Base-by-base conservation (phyloP, 108 stramenopile species). In the Hondaea fermentalgiana region DNA sequence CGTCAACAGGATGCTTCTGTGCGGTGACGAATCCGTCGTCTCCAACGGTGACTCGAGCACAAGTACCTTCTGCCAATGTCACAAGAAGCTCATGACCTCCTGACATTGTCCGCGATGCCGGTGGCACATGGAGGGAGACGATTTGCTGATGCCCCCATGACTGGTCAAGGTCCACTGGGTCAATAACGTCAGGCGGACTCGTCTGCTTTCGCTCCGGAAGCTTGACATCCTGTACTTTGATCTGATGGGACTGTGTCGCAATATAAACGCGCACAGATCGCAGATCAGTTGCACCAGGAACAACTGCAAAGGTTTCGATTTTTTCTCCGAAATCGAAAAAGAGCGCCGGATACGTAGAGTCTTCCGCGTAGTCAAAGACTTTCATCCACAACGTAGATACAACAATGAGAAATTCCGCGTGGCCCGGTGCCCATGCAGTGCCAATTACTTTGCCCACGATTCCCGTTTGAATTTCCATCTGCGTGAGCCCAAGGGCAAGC, bases 301-400 rank as follows among this genome's bases (percentile, higher is more conserved):
- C 76, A 23, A 47, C 3, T 0, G 76, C 45, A 53, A 83, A 83
- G 19, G 45, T 83, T 35, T 83, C 76, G 51, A 83, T 83, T 23
- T 53, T 43, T 16, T 47, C 45, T 53, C 51, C 76, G 49, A 83
- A 83, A 8, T 83, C 76, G 51, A 53, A 83, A 23, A 53, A 83
- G 49, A 53, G 76, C 19, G 23, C 51, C 51, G 76, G 76, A 35
- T 83, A 83, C 12, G 76, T 83, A 23, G 43, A 53, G 51, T 83
- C 76, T 28, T 12, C 23, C n/a, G 76, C 45, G 51, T 53, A 53
- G 49, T 83, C 76, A 53, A 83, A 83, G 23, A 83, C 2, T 4
- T 83, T 83, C 51, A 83, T 83, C 76, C 76, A 83, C 49, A 53
- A 23, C 6, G 76, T 83, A 6, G 76, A 83, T 12, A 83, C 76